Conservation (phyloP, 2,329 filamentous ascomycete species). For the Fusarium sp. region DNA sequence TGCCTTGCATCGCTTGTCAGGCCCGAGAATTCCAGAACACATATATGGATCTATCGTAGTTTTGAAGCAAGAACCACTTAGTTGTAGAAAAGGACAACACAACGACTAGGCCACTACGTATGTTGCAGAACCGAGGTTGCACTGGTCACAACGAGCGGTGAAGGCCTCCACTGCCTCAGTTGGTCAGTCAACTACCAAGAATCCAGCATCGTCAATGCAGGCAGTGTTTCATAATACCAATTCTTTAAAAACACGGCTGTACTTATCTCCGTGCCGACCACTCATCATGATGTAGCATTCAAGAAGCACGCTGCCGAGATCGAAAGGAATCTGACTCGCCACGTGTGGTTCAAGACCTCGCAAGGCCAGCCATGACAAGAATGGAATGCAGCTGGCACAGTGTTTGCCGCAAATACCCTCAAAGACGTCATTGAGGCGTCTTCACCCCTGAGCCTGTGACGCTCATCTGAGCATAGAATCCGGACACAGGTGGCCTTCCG, state of each 20-base stretch:
- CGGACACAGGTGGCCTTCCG: not conserved
- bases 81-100: not conserved
- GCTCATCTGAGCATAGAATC: not conserved
- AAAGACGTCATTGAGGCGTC: conserved; percentile 4
- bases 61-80: not conserved
- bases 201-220: not conserved
- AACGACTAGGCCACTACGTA: not conserved
- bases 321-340: conserved; percentile 9
- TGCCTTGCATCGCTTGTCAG: not conserved
- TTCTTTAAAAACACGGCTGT: not conserved
- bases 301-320: not conserved
- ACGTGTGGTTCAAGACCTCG: not conserved
- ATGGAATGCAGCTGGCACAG: conserved; percentile 14
- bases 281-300: not conserved
- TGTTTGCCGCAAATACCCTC: not conserved
- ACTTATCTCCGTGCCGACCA: not conserved
- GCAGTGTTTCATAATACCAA: not conserved
- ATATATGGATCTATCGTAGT: not conserved
- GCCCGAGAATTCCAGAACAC: not conserved
- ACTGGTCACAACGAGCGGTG: not conserved
- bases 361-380: not conserved
- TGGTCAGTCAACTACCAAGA: not conserved
- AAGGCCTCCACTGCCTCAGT: not conserved
- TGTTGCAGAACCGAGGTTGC: not conserved
- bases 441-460: not conserved